A percentile compares a stretch with the other conserved stretches of the same genome.
Conservation (phyloP, 352 stramenopile species). For the Phytophthora ohioensis region DNA sequence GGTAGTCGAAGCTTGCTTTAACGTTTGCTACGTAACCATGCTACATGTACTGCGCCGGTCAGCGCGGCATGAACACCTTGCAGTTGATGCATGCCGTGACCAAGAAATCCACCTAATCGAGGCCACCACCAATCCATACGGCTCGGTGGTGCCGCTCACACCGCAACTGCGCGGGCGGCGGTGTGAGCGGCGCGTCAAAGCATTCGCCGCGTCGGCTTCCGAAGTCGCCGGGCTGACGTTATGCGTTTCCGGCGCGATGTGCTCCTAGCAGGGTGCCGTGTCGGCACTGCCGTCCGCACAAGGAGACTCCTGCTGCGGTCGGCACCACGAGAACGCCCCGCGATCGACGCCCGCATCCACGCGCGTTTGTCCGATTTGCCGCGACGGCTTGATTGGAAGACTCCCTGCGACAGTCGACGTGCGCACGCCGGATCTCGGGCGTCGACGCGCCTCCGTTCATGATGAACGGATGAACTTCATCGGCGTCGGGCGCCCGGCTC, state of each 20-base stretch:
- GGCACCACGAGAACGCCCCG: constrained; percentile 23
- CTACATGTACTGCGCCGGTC: too few species aligned
- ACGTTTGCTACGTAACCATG: too few species aligned
- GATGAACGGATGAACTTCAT: neutral
- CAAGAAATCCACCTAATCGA: neutral
- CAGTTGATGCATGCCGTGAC: too few species aligned
- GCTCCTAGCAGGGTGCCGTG: neutral
- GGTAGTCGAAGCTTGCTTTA: too few species aligned
- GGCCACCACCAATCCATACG: neutral
- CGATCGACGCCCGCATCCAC: neutral
- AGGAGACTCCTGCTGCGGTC: neutral
- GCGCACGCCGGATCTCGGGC: constrained; percentile 15
- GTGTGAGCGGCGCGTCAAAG: constrained; percentile 3
- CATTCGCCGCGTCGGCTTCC: neutral
- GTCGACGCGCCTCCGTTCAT: constrained; percentile 23
- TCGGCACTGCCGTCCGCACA: too few species aligned
- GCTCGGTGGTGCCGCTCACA: neutral
- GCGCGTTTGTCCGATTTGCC: constrained; percentile 8
- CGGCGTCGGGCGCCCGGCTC: constrained; percentile 12
- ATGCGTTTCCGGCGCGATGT: constrained; percentile 20
- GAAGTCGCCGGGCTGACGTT: constrained; percentile 10
- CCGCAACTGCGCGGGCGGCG: neutral
- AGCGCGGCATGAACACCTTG: too few species aligned
- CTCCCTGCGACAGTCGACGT: constrained; percentile 31
- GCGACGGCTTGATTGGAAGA: constrained; percentile 26